phyloP scores from a whole-genome alignment of 176 grass and related monocot genomes.

The Carex cristatella region DNA sequence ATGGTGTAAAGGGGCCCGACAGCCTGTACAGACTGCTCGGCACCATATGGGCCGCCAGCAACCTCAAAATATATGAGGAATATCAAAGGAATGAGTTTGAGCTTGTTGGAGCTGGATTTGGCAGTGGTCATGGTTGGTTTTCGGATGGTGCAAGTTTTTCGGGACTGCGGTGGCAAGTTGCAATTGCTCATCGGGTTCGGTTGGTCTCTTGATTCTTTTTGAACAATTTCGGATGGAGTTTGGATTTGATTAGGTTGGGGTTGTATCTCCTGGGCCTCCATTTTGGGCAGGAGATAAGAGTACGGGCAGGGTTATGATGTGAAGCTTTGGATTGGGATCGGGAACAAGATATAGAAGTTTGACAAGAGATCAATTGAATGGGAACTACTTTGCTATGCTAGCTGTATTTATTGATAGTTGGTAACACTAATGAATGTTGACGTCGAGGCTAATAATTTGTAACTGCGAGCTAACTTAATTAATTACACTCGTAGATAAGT shows the following conservation, averaged over 20 bases:
- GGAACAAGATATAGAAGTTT: neutral
- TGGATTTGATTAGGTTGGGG: constrained; percentile 5
- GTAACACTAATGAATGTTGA: too few relatives aligned
- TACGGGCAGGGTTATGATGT: neutral
- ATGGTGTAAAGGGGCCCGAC: constrained; percentile 47
- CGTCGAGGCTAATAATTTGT: too few relatives aligned
- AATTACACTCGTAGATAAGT: too few relatives aligned
- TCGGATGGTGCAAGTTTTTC: too few relatives aligned
- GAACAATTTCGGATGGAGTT: neutral
- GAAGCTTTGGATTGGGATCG: neutral
- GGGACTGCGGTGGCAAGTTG: too few relatives aligned
- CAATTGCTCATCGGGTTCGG: too few relatives aligned
- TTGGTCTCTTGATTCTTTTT: neutral
- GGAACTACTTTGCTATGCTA: neutral
- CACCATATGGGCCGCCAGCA: constrained; percentile 62
- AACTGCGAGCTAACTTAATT: too few relatives aligned
- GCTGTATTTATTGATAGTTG: neutral
- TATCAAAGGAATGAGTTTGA: constrained; percentile 49
- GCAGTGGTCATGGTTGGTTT: neutral
- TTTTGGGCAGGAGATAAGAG: constrained; percentile 13
- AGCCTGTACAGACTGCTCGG: constrained; percentile 58
- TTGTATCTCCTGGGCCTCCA: constrained; percentile 11
- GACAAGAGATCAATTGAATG: constrained; percentile 3
- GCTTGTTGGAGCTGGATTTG: constrained; percentile 41
- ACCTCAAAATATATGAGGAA: constrained; percentile 84